Conservation (phyloP, 1,284 basidiomycete species). For the Caloboletus inedulis region DNA sequence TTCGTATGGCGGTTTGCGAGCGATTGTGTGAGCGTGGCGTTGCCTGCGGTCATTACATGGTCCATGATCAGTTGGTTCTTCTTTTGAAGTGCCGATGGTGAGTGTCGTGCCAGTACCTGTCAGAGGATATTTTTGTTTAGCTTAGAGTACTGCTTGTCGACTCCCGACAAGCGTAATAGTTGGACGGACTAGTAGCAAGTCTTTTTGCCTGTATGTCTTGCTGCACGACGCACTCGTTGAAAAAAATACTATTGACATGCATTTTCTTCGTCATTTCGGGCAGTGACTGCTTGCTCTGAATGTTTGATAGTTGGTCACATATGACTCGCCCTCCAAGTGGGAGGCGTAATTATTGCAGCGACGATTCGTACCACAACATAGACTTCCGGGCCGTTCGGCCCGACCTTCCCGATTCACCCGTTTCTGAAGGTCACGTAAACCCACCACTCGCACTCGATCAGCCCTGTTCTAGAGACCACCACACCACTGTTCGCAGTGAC, state of each 20-base stretch:
- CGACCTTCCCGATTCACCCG: too few species aligned
- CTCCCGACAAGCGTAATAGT: constrained; percentile 9
- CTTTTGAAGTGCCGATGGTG: constrained; percentile 18
- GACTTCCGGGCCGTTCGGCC: too few species aligned
- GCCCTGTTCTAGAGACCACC: too few species aligned
- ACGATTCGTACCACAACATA: too few species aligned
- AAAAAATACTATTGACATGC: not conserved
- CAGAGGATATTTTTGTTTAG: not conserved
- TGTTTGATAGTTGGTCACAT: too few species aligned
- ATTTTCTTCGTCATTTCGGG: not conserved
- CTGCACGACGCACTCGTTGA: not conserved
- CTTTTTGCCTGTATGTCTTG: not conserved
- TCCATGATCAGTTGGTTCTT: constrained; percentile 27
- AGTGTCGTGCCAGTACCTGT: not conserved
- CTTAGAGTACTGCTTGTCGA: not conserved
- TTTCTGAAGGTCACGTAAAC: too few species aligned
- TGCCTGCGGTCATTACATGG: constrained; percentile 30
- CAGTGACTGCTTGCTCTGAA: not conserved
- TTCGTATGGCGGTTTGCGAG: constrained; percentile 25
- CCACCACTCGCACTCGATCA: too few species aligned
- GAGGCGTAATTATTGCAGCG: too few species aligned
- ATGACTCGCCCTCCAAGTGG: too few species aligned
- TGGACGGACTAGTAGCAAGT: not conserved
- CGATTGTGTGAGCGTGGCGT: constrained; percentile 26
- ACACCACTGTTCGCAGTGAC: too few species aligned